These are phyloP conservation scores for Septoria petroselini DNA, from an alignment of 2,329 filamentous ascomycete genomes.

Conservation along the genomic window DNA sequence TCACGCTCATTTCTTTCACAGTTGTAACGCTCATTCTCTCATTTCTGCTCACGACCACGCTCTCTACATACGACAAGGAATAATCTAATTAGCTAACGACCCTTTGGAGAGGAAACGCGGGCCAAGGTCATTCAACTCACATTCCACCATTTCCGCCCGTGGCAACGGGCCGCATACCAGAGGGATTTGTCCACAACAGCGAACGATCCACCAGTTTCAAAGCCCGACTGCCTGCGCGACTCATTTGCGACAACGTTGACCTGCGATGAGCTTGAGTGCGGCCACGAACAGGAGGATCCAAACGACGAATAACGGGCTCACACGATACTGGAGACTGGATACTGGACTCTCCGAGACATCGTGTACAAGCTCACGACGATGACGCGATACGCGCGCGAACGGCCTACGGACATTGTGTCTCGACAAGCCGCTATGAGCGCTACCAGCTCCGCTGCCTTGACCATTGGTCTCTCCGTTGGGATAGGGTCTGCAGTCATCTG, in stretches of 20 bases:
- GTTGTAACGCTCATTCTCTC: conserved; percentile 17
- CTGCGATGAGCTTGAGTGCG: conserved; percentile 10
- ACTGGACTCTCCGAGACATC: conserved; percentile 3
- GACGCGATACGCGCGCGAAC: conserved; percentile 8
- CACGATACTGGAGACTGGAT: conserved; percentile 1
- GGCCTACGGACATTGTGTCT: neutral
- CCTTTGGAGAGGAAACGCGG: neutral
- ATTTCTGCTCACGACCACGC: conserved; percentile 8
- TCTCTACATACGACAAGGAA: conserved; percentile 8
- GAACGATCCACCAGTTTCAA: conserved; percentile 2
- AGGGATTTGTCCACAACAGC: conserved; percentile 33
- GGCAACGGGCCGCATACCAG: conserved; percentile 38
- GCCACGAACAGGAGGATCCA: conserved; percentile 7
- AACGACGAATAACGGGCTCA: conserved; percentile 12
- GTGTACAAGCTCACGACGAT: conserved; percentile 6
- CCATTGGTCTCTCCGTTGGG: conserved; percentile 33
- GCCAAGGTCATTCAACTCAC: conserved; percentile 23
- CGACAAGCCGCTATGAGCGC: conserved; percentile 9
- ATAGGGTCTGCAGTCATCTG: conserved; percentile 27
- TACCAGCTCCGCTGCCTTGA: conserved; percentile 13
- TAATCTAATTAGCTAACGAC: conserved; percentile 10
- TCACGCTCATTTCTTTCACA: conserved; percentile 13
- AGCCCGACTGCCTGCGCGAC: conserved; percentile 9
- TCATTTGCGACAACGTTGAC: conserved; percentile 11
- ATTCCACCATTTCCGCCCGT: conserved; percentile 39